phyloP scores from a whole-genome alignment of 2,329 filamentous ascomycete genomes.

The Talaromyces rugulosus region DNA sequence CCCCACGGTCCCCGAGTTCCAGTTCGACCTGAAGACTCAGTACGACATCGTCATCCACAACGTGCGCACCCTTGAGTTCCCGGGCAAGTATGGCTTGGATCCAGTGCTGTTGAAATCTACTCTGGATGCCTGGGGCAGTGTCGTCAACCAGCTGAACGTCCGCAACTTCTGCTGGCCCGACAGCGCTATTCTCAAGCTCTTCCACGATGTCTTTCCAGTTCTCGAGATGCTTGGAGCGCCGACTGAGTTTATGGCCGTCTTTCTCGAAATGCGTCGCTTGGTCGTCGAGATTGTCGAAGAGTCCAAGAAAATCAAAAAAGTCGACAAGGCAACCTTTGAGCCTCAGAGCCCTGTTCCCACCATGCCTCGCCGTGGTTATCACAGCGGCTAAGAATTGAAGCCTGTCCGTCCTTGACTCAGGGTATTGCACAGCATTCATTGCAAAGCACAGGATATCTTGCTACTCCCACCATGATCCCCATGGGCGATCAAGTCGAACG shows the following conservation, averaged over 20 bases:
- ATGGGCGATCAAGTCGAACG: not conserved
- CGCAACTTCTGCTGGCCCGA: constrained; percentile 50
- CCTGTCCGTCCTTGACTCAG: not conserved
- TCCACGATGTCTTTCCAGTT: constrained; percentile 47
- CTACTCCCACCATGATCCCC: not conserved
- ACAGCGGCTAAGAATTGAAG: not conserved
- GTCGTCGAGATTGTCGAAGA: constrained; percentile 3
- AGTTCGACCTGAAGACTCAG: constrained; percentile 51
- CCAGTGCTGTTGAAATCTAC: constrained; percentile 41
- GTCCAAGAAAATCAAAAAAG: constrained; percentile 7
- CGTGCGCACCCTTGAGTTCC: constrained; percentile 43
- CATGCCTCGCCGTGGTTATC: not conserved
- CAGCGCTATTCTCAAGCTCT: constrained; percentile 45
- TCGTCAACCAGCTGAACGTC: constrained; percentile 45
- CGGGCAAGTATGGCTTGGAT: constrained; percentile 39
- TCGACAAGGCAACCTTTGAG: not conserved
- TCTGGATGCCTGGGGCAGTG: constrained; percentile 46
- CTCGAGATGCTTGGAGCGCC: constrained; percentile 48
- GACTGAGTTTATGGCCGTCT: constrained; percentile 32
- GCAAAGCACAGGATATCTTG: too few relatives aligned
- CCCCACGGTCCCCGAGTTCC: constrained; percentile 48
- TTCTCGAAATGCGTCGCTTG: constrained; percentile 16
- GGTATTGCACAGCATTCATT: not conserved
- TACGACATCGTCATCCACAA: constrained; percentile 45
- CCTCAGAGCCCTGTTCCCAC: not conserved